Evolutionary conservation across 1,284 basidiomycete genomes (phyloP).

Genomic region (Leccinum fallax): DNA sequence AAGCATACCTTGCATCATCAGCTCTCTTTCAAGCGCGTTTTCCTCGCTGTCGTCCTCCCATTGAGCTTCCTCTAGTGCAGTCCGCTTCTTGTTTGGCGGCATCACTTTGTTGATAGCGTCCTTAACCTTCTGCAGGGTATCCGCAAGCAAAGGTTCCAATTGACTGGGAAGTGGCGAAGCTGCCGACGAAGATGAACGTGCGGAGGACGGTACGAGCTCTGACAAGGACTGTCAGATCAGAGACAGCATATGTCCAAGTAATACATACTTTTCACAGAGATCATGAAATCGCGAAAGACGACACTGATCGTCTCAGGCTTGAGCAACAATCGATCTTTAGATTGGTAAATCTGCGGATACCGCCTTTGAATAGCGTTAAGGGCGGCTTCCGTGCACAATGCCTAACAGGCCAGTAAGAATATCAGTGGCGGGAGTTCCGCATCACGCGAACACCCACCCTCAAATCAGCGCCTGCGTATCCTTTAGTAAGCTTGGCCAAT

Average conservation of each 20-base stretch:
- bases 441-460: conserved; percentile 57
- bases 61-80: conserved; percentile 92
- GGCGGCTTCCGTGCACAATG: conserved; percentile 94
- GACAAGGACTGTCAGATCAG: conserved; percentile 8
- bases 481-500: conserved; percentile 91
- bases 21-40: conserved; percentile 78
- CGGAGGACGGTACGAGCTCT: conserved; percentile 95
- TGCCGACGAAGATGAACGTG: conserved; percentile 84
- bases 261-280: conserved; percentile 89
- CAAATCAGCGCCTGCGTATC: conserved; percentile 97
- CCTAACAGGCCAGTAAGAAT: conserved; percentile 47
- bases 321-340: conserved; percentile 82
- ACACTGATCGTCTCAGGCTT: conserved; percentile 88
- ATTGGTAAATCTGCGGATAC: conserved; percentile 98
- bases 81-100: conserved; percentile 74
- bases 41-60: conserved; percentile 77
- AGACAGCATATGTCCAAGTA: conserved; percentile 4
- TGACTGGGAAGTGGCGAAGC: conserved; percentile 87
- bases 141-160: conserved; percentile 78
- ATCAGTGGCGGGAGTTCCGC: conserved; percentile 2
- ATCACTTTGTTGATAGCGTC: conserved; percentile 68
- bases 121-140: conserved; percentile 74
- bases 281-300: conserved; percentile 94
- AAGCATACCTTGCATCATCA: conserved; percentile 81
- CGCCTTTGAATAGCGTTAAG: conserved; percentile 94